Evolutionary conservation across 208 protist species (phyloP).

Genomic region (Naegleria lovaniensis): DNA sequence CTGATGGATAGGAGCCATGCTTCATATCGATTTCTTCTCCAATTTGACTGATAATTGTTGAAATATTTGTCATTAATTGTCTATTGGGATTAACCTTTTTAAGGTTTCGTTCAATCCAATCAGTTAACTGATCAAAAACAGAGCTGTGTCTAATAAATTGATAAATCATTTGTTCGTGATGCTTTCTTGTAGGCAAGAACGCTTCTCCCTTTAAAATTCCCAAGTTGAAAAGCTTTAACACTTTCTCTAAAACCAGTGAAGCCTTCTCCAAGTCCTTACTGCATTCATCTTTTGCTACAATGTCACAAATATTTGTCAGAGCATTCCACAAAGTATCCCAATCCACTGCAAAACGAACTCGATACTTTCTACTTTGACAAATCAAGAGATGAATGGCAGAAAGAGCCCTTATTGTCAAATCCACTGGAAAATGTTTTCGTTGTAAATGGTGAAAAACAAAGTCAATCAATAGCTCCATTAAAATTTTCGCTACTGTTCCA

Average conservation of each 20-base stretch:
- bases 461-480: conserved; percentile 11
- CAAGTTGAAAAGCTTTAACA: not conserved
- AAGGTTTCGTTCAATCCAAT: conserved; percentile 2
- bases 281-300: not conserved
- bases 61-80: not conserved
- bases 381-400: not conserved
- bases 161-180: conserved; percentile 24
- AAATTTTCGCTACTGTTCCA: not conserved
- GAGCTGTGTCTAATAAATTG: not conserved
- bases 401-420: not conserved
- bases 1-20: not conserved
- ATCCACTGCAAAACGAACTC: not conserved
- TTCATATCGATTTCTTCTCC: not conserved
- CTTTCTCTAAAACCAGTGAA: not conserved
- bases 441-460: not conserved
- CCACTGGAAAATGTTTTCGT: not conserved
- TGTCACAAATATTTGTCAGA: not conserved
- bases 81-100: not conserved
- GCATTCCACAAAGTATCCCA: not conserved
- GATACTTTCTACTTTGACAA: not conserved
- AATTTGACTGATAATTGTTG: not conserved
- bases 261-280: not conserved
- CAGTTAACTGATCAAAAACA: not conserved
- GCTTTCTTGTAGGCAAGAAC: not conserved
- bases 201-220: not conserved